Evolutionary conservation across 2,329 filamentous ascomycete species (phyloP).

Genomic region (Pestalotiopsis sp.): DNA sequence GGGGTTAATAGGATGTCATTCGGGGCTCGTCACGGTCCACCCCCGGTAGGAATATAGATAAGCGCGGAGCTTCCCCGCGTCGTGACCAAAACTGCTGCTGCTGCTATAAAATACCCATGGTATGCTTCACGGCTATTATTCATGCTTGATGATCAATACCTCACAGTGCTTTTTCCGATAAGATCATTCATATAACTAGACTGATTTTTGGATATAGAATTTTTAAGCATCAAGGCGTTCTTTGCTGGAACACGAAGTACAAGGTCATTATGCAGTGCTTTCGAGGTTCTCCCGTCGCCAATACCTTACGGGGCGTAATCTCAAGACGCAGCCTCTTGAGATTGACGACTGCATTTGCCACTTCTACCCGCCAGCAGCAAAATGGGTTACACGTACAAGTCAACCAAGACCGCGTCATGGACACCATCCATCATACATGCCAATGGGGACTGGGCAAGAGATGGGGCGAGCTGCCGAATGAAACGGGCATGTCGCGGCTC

Average conservation of each 20-base stretch:
- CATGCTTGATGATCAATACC: no score
- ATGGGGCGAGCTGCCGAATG: conserved; percentile 48
- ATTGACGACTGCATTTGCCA: neutral
- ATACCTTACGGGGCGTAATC: neutral
- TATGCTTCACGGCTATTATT: neutral
- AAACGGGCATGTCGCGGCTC: conserved; percentile 78
- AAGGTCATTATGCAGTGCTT: neutral
- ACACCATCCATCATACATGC: conserved; percentile 17
- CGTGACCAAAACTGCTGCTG: neutral
- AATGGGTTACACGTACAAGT: neutral
- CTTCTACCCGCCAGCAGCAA: neutral
- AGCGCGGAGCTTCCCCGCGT: neutral
- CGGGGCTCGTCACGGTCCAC: neutral
- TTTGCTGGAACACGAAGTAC: neutral
- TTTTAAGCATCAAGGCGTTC: neutral
- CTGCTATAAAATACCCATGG: neutral
- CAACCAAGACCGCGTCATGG: conserved; percentile 14
- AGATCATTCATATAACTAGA: no score
- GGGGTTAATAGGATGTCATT: neutral
- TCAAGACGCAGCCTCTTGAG: neutral
- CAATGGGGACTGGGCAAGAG: conserved; percentile 3
- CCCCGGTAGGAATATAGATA: neutral
- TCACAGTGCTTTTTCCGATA: no score
- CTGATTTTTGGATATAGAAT: no score
- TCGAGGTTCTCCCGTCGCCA: neutral